Percentiles rank a stretch among this genome's conserved stretches.
phyloP scores from a whole-genome alignment of 2,329 filamentous ascomycete genomes.

The Xylaria sp. region DNA sequence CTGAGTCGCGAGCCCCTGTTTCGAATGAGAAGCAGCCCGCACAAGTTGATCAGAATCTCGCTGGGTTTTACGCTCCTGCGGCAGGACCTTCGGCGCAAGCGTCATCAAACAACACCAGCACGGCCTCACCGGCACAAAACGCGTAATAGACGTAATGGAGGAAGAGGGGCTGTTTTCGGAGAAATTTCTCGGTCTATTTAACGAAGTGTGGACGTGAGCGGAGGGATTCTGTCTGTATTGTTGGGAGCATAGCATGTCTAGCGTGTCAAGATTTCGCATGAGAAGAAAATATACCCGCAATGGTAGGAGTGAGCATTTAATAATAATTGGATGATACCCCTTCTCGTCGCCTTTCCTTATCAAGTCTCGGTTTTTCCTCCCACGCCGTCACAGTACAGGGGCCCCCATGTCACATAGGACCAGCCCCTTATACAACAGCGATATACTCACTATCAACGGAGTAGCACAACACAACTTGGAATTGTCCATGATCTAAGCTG shows the following conservation, averaged over 20 bases:
- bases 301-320: slow-evolving; percentile 26
- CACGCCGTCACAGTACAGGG: slow-evolving; percentile 33
- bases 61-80: slow-evolving; percentile 45
- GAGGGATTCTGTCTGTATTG: neutral
- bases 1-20: slow-evolving; percentile 15
- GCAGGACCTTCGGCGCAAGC: slow-evolving; percentile 13
- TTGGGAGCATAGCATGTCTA: slow-evolving; percentile 9
- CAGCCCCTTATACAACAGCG: neutral
- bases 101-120: neutral
- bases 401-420: neutral
- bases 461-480: neutral
- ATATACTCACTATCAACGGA: neutral
- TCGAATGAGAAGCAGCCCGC: slow-evolving; percentile 23
- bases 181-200: neutral
- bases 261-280: slow-evolving; percentile 8
- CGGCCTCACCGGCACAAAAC: neutral
- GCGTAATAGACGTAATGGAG: neutral
- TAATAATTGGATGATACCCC: slow-evolving; percentile 36
- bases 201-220: neutral
- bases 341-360: slow-evolving; percentile 26
- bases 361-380: slow-evolving; percentile 38
- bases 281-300: slow-evolving; percentile 24
- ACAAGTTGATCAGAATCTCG: slow-evolving; percentile 53
- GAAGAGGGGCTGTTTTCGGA: neutral
- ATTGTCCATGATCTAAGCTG: neutral